Evolutionary conservation across 306 rosid genomes (phyloP), one percentile per base, ranked within the genome.

Genomic region (Vigna radiata): DNA sequence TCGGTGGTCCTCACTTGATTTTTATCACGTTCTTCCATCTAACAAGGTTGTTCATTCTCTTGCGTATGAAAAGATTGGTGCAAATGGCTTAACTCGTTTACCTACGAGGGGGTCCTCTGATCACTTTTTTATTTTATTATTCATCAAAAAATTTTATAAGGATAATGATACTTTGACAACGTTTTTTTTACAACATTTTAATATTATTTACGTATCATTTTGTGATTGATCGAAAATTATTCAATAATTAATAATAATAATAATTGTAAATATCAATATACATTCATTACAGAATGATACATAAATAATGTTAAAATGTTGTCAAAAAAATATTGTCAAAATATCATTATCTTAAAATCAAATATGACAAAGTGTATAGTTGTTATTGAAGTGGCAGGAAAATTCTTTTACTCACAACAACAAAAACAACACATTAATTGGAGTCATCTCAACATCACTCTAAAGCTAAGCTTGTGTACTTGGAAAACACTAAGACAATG

Each of bases 1-100:
- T 70, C 72, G 83, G 72, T 79, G 69, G 83, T 70, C 72, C 77
- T 70, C 66, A 36, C 68, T 13, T 12, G 65, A 49, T 71, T 61
- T 25, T 49, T 50, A 39, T 25, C 73, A 71, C 67, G 64, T 72
- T 71, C 59, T 71, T 79, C 73, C 39, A 52, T 79, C 78, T 62
- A 79, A 62, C 83, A 25, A 61, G 41, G 37, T 6, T 67, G n/a
- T 56, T 41, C 83, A 68, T 27, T 62, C 68, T 41, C 72, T 72
- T 39, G 21, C 13, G 59, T 25, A 62, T 63, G 67, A 79, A 62
- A 62, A 50, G 67, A 50, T 71, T 79, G 78, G 83, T 79, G 56
- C 18, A 48, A 48, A 50, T 39, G 13, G 56, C 56, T 48, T n/a
- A 44, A 29, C 37, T 67, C 67, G 58, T 43, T 41, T 27, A 56